A percentile compares a stretch with the other conserved stretches of the same genome.
These are phyloP conservation scores for Colletotrichum caudatum DNA, from an alignment of 2,329 filamentous ascomycete species.

Conservation along the genomic window DNA sequence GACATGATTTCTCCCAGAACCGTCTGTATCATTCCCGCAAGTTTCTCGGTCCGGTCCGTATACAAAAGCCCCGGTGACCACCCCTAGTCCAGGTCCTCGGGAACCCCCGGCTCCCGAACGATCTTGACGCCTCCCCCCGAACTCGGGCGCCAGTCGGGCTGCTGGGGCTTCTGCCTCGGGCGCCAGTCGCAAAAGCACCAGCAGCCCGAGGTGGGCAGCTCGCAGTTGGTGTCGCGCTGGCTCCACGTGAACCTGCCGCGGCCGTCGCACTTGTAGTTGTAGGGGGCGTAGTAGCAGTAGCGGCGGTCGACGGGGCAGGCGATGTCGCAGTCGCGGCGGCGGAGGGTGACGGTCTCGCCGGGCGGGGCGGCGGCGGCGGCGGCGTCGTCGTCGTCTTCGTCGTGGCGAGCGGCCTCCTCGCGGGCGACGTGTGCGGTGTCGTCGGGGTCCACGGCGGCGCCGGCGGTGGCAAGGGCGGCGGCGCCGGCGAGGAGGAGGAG, in stretches of 20 bases:
- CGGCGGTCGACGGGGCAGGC: not conserved
- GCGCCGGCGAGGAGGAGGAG: not conserved
- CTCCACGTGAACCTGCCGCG: not conserved
- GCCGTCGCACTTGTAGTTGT: slow-evolving; percentile 18
- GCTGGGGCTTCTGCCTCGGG: too few relatives aligned
- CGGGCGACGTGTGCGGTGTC: not conserved
- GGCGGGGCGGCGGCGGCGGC: not conserved
- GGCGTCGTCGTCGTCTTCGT: not conserved
- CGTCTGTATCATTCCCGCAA: not conserved
- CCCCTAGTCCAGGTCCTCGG: not conserved
- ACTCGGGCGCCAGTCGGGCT: slow-evolving; percentile 20
- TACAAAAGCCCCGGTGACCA: not conserved
- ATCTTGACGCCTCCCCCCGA: not conserved
- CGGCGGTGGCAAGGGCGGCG: not conserved
- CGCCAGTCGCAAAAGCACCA: slow-evolving; percentile 27
- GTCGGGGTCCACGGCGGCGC: not conserved
- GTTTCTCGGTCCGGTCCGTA: too few relatives aligned
- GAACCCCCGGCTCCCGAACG: too few relatives aligned
- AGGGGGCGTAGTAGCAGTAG: slow-evolving; percentile 9
- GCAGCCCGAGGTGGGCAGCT: slow-evolving; percentile 10
- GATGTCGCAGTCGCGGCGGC: slow-evolving; percentile 9
- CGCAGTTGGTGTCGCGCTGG: slow-evolving; percentile 16
- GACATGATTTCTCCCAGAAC: not conserved
- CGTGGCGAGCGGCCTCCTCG: not conserved
- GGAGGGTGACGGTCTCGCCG: not conserved